These are phyloP conservation scores for Diddensiella santjacobensis DNA, from an alignment of 805 yeast genomes.

Conservation along the genomic window DNA sequence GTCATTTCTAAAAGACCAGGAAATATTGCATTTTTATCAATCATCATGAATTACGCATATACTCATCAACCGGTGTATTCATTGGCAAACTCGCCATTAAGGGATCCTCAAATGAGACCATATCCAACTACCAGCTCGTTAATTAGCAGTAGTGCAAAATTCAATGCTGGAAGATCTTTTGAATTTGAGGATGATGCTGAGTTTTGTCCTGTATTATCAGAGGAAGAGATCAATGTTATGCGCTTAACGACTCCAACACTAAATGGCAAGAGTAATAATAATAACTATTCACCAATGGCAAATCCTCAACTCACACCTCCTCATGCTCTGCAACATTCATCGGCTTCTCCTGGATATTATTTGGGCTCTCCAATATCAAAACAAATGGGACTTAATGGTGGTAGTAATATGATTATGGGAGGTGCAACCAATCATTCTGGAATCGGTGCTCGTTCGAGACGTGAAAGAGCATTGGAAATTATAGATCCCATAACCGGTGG, in stretches of 20 bases:
- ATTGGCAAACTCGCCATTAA: background rate
- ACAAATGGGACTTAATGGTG: background rate
- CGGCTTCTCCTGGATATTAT: slow-evolving; percentile 4
- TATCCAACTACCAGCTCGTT: background rate
- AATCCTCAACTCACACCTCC: slow-evolving; percentile 19
- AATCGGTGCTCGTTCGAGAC: background rate
- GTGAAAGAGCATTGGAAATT: slow-evolving; percentile 40
- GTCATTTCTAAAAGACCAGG: no score
- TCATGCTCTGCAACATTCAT: background rate
- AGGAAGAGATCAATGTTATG: slow-evolving; percentile 15
- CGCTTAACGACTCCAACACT: slow-evolving; percentile 1
- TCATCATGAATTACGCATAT: slow-evolving; percentile 1
- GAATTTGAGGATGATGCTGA: slow-evolving; percentile 64
- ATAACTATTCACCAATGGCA: slow-evolving; percentile 8
- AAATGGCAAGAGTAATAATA: background rate
- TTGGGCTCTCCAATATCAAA: slow-evolving; percentile 15
- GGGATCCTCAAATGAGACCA: background rate
- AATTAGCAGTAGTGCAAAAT: slow-evolving; percentile 29
- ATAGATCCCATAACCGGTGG: slow-evolving; percentile 49
- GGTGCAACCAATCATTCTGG: background rate
- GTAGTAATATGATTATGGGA: background rate
- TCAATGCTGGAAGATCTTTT: slow-evolving; percentile 59
- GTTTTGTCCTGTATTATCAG: slow-evolving; percentile 47
- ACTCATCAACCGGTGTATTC: background rate
- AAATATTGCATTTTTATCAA: background rate